Evolutionary conservation across 768 basidiomycete species (phyloP), one percentile per base, ranked within the genome.

Genomic region (Boletus fagicola): DNA sequence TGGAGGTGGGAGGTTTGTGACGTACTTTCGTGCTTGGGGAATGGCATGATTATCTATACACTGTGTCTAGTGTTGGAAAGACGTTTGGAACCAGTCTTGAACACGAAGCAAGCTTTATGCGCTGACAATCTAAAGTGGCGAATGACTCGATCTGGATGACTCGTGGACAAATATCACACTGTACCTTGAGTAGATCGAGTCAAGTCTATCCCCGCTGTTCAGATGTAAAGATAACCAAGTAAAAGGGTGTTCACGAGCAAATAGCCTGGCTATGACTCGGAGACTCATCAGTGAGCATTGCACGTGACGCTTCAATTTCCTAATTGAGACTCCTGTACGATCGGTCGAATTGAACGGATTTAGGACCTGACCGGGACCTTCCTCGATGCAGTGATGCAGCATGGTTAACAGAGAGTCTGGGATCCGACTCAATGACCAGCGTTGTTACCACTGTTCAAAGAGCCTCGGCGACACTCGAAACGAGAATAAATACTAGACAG

Each of bases 21-120:
- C 87, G 61, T 56, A 91, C 89, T 83, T 67, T 90, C 86, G 75
- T 91, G 89, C 30, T 80, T 75, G 22, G 84, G 78, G 65, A 89
- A 87, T 46, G 86, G 75, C 87, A 89, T 89, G 38, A 15, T 53
- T 49, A 13, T 56, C 49, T 56, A 51, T 53, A 12, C 30, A 26
- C 33, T n/a, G 20, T 8, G 10, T 51, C 13, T 56, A 36, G 22
- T 43, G 54, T 40, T 47, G 38, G 39, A 54, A 46, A 24, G 45
- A n/a, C 0, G 43, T 43, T 38, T 54, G 24, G 11, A 31, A 49
- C 40, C 26, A 22, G 28, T 36, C 26, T 47, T 26, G 50, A 20
- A 36, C 16, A 4, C 33, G 36, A 38, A 16, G 20, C 18, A 12
- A 28, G 31, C 15, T 54, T 51, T 61, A 42, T 39, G 39, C 13